Percentiles rank a stretch among this genome's conserved stretches.
These are phyloP conservation scores for Paraphoma sp. DNA, from an alignment of 2,329 filamentous ascomycete genomes.

Conservation along the genomic window DNA sequence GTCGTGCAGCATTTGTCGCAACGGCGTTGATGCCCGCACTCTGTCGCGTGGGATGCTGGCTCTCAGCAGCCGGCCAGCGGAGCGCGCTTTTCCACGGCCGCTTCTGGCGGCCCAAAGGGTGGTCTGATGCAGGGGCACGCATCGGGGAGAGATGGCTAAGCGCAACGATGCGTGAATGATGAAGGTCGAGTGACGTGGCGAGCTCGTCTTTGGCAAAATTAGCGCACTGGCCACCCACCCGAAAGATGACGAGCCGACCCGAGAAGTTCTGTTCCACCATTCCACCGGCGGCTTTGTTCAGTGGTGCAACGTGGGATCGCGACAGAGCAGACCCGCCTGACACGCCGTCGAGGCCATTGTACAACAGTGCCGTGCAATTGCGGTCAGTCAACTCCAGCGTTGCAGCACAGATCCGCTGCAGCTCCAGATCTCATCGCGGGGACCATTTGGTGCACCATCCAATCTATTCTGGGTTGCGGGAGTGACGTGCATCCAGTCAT, in stretches of 20 bases:
- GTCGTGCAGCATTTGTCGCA: slow-evolving; percentile 35
- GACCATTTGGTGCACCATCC: slow-evolving; percentile 6
- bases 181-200: slow-evolving; percentile 8
- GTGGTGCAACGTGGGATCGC: slow-evolving; percentile 33
- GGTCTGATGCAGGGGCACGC: slow-evolving; percentile 37
- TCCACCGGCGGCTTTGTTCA: neutral
- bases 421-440: slow-evolving; percentile 14
- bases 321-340: slow-evolving; percentile 19
- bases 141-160: slow-evolving; percentile 25
- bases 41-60: slow-evolving; percentile 28
- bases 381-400: slow-evolving; percentile 10
- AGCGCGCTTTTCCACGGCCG: slow-evolving; percentile 23
- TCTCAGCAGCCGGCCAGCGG: slow-evolving; percentile 20
- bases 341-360: slow-evolving; percentile 17
- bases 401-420: slow-evolving; percentile 6
- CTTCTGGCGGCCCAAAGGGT: slow-evolving; percentile 25
- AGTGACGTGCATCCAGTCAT: slow-evolving; percentile 37
- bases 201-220: neutral
- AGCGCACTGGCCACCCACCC: neutral
- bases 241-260: slow-evolving; percentile 29
- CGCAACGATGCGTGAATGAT: slow-evolving; percentile 20
- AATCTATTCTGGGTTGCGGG: slow-evolving; percentile 12
- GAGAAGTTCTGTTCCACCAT: slow-evolving; percentile 19
- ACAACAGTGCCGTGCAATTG: slow-evolving; percentile 18
- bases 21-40: slow-evolving; percentile 24